Conservation (phyloP, 2,329 filamentous ascomycete species). For the Pseudopithomyces maydicus region DNA sequence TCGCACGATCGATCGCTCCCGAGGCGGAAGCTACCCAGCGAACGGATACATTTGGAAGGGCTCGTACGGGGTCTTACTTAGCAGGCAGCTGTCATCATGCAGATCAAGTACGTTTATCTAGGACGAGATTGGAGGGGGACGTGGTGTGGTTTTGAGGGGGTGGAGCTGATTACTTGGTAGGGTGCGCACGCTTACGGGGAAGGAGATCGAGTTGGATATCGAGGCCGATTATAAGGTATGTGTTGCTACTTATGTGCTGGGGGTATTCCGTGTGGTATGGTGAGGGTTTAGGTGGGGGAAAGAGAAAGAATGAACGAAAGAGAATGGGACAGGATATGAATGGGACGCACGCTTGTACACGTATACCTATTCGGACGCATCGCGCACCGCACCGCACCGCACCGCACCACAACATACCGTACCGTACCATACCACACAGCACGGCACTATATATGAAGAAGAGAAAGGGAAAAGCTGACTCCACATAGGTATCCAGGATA, state of each 20-base stretch:
- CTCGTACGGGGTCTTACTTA: background rate
- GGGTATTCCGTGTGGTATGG: background rate
- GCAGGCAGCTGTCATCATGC: slow-evolving; percentile 27
- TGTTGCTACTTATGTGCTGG: background rate
- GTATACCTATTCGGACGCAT: too few relatives aligned
- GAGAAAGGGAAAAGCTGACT: slow-evolving; percentile 13
- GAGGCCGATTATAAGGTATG: slow-evolving; percentile 89
- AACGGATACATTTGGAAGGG: too few relatives aligned
- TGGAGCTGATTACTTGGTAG: slow-evolving; percentile 54
- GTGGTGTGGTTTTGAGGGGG: too few relatives aligned
- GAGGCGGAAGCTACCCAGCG: too few relatives aligned
- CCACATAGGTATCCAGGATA: slow-evolving; percentile 80
- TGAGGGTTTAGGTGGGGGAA: background rate
- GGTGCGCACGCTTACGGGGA: slow-evolving; percentile 96
- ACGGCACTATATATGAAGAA: background rate
- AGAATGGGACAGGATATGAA: too few relatives aligned
- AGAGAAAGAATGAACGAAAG: background rate
- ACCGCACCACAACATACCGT: background rate
- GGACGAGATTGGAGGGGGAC: background rate
- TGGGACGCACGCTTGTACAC: too few relatives aligned
- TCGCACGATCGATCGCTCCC: too few relatives aligned
- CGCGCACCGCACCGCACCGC: too few relatives aligned
- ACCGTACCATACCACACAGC: background rate
- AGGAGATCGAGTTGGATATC: slow-evolving; percentile 98
- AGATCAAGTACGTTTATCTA: slow-evolving; percentile 40